Evolutionary conservation across 129 eudicot species (phyloP).

Genomic region (Erigeron canadensis): DNA sequence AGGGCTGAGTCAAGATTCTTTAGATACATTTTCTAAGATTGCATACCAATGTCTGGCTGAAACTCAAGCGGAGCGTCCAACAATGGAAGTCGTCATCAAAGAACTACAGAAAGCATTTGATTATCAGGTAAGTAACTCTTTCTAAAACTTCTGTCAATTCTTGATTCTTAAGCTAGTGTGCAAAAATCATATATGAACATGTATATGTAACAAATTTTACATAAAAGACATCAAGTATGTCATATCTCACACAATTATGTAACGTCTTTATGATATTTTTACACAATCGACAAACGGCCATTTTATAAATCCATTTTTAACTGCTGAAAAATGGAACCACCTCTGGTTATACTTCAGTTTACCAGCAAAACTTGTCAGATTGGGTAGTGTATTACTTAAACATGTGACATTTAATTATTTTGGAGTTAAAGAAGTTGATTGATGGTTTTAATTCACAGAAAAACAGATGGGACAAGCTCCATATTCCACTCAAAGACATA

Average conservation of each 20-base stretch:
- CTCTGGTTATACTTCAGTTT: no score
- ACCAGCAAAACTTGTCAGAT: no score
- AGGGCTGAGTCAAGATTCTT: constrained; percentile 9
- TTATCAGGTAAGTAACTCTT: background rate
- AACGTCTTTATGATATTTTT: no score
- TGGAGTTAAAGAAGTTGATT: background rate
- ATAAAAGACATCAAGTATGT: no score
- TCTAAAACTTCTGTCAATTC: no score
- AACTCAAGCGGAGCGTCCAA: constrained; percentile 5
- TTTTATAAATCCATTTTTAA: no score
- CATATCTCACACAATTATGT: no score
- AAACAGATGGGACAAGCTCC: background rate
- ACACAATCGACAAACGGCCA: no score
- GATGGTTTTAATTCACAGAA: background rate
- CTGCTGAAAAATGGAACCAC: no score
- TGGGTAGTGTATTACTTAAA: background rate
- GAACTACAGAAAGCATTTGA: background rate
- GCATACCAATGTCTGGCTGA: constrained; percentile 1
- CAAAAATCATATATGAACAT: no score
- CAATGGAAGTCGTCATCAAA: background rate
- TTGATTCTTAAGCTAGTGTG: no score
- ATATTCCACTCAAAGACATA: background rate
- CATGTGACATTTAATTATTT: background rate
- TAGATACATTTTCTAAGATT: background rate
- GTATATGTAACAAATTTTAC: no score